phyloP scores from a whole-genome alignment of 2,329 filamentous ascomycete species.

The Coniochaeta sp. region DNA sequence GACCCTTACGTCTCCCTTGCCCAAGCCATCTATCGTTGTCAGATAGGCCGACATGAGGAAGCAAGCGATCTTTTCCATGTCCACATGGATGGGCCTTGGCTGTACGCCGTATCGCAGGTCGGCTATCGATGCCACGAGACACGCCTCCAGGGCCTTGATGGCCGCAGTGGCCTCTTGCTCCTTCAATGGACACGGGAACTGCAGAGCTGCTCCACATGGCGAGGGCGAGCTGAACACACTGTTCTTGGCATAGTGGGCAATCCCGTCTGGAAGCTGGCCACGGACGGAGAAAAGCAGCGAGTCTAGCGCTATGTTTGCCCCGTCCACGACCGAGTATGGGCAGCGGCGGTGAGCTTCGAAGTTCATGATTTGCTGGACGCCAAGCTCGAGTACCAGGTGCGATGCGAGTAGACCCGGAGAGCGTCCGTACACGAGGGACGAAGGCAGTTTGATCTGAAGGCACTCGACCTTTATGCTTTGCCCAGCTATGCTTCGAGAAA shows the following conservation, averaged over 20 bases:
- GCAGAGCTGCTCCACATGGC: slow-evolving; percentile 20
- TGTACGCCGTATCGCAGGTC: slow-evolving; percentile 41
- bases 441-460: not conserved
- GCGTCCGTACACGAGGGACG: not conserved
- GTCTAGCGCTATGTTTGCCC: slow-evolving; percentile 20
- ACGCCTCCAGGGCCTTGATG: slow-evolving; percentile 53
- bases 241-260: slow-evolving; percentile 17
- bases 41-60: slow-evolving; percentile 54
- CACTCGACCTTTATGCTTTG: not conserved
- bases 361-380: not conserved
- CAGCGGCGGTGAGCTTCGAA: not conserved
- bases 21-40: slow-evolving; percentile 45
- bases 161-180: slow-evolving; percentile 33
- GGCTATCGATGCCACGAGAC: slow-evolving; percentile 51
- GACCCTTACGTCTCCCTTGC: slow-evolving; percentile 37
- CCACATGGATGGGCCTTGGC: slow-evolving; percentile 36
- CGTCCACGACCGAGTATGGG: slow-evolving; percentile 23
- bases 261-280: slow-evolving; percentile 22
- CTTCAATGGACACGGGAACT: slow-evolving; percentile 32
- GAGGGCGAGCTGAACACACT: slow-evolving; percentile 22
- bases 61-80: slow-evolving; percentile 43
- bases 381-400: not conserved
- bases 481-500: not conserved
- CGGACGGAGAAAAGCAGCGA: slow-evolving; percentile 17
- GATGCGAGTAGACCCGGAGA: slow-evolving; percentile 6